phyloP scores from a whole-genome alignment of 1,284 basidiomycete genomes.

The Cryptococcus sp. region DNA sequence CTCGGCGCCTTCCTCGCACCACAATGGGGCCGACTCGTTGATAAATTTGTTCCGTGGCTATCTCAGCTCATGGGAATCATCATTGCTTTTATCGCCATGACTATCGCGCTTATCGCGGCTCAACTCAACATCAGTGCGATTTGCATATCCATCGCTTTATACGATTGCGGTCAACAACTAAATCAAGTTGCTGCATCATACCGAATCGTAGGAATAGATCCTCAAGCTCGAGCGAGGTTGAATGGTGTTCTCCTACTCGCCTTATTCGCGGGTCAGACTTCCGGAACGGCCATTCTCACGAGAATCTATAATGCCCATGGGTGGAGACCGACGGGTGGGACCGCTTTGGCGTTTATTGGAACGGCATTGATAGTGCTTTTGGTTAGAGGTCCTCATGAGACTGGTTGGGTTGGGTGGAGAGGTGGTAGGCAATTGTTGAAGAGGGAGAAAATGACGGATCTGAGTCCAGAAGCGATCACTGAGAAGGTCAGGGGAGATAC shows the following conservation, averaged over 20 bases:
- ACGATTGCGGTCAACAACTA: constrained; percentile 53
- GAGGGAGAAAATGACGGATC: constrained; percentile 18
- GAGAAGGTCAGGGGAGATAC: constrained; percentile 6
- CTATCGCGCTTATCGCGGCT: constrained; percentile 55
- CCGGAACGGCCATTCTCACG: constrained; percentile 62
- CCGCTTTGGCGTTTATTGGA: constrained; percentile 55
- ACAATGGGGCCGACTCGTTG: constrained; percentile 58
- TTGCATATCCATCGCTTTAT: constrained; percentile 49
- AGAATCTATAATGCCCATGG: constrained; percentile 58
- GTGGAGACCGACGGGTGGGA: constrained; percentile 57
- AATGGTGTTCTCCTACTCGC: constrained; percentile 62
- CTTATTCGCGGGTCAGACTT: constrained; percentile 35
- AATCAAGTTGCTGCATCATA: constrained; percentile 45
- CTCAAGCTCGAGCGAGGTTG: constrained; percentile 57
- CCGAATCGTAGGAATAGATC: constrained; percentile 53
- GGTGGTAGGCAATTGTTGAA: constrained; percentile 19
- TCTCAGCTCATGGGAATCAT: constrained; percentile 55
- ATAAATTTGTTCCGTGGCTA: constrained; percentile 63
- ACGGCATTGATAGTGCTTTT: constrained; percentile 27
- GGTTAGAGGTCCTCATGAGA: constrained; percentile 35
- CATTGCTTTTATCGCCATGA: constrained; percentile 28
- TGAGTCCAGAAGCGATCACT: constrained; percentile 29
- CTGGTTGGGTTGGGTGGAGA: constrained; percentile 37
- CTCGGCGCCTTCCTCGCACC: constrained; percentile 62
- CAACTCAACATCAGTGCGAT: constrained; percentile 59